Evolutionary conservation across 176 grass and related monocot genomes (phyloP).

Genomic region (Phoenix roebelenii): DNA sequence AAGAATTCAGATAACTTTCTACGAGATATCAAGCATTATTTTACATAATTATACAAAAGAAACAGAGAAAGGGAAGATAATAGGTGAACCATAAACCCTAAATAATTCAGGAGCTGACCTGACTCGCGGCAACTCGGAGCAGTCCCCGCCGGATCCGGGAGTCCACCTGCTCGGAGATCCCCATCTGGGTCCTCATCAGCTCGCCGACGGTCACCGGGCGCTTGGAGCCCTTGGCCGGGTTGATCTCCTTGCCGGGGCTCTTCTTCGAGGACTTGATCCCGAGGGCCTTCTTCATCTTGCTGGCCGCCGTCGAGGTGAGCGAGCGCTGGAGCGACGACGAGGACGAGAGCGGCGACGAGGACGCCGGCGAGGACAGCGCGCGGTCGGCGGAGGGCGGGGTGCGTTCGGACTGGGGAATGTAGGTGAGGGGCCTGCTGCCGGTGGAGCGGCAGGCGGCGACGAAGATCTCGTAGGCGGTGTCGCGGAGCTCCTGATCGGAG

Average conservation of each 20-base stretch:
- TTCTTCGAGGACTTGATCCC: not conserved
- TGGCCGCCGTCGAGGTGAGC: not conserved
- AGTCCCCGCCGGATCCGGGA: constrained; percentile 87
- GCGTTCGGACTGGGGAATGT: constrained; percentile 1
- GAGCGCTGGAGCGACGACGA: not conserved
- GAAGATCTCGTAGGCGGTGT: constrained; percentile 20
- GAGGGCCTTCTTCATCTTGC: not conserved
- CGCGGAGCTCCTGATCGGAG: constrained; percentile 50
- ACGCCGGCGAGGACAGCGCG: not conserved
- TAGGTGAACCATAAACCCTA: not conserved
- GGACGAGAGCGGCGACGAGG: not conserved
- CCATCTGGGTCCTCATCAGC: constrained; percentile 84
- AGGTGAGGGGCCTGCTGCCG: constrained; percentile 48
- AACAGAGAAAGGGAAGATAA: not conserved
- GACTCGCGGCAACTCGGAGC: constrained; percentile 73
- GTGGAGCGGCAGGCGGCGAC: constrained; percentile 26
- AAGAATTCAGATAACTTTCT: no score
- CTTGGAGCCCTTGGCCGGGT: constrained; percentile 13
- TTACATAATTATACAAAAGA: not conserved
- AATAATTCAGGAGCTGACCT: constrained; percentile 34
- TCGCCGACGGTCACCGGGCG: constrained; percentile 60
- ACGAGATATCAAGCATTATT: no score
- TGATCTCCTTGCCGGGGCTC: constrained; percentile 27
- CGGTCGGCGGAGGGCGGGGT: not conserved
- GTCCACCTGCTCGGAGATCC: constrained; percentile 66